Evolutionary conservation across 176 grass and related monocot genomes (phyloP), one percentile per base, ranked within the genome.

Genomic region (Juncus effusus): DNA sequence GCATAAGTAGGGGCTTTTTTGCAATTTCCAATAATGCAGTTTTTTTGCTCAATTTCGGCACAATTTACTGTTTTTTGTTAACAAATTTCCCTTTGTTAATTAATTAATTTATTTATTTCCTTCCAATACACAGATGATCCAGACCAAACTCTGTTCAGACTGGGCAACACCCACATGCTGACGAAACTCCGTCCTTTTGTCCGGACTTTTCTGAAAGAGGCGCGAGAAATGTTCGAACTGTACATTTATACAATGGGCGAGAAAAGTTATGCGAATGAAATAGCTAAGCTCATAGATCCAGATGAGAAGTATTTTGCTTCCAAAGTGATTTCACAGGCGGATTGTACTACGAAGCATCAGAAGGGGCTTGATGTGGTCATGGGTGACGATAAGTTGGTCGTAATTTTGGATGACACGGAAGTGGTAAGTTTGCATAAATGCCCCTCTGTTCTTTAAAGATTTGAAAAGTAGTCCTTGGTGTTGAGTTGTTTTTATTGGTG

Each of bases 241-340:
- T 93, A 92, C 67, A 84, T 97, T 71, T 97, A 97, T 54, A 92
- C 88, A 64, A 97, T 97, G 93, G 93, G 84, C 42, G 88, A 89
- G 60, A 81, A 84, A 67, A 53, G 84, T 39, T 97, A 97, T 80
- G 93, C 93, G 63, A 69, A 86, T 59, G 85, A 97, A 76, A 92
- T 97, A 72, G 93, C 76, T 6, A 97, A 97, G 68, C 77, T 97
- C 72, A 85, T 92, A 54, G 93, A 97, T 73, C 93, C 93, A 75
- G 69, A 14, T 54, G 81, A 89, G 69, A 69, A 84, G 19, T 97
- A 97, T 74, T 97, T 97, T 65, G 15, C 64, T 65, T 89, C 80
- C 10, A 97, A 97, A 69, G 85, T 97, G 16, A 92, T 97, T 63
- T 89, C 81, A 35, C 90, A 97, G 73, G 78, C 82, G 5, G 93